Conservation (phyloP, 148 eudicot species). For the Rheum nobile region DNA sequence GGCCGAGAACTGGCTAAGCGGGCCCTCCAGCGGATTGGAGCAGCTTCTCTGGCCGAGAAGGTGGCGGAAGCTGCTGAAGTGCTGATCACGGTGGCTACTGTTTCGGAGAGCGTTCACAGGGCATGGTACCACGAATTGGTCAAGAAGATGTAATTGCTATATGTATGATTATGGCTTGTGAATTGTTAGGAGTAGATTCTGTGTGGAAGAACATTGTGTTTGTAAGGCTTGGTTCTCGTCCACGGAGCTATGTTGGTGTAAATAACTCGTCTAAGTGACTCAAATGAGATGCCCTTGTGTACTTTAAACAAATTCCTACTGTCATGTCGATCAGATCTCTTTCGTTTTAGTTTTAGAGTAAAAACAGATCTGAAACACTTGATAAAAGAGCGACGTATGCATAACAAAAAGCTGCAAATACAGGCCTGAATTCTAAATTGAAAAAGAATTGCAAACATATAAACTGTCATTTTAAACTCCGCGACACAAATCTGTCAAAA, state of each 20-base stretch:
- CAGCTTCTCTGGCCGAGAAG: conserved; percentile 26
- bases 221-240: neutral
- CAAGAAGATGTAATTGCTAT: conserved; percentile 16
- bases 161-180: neutral
- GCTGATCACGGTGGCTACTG: conserved; percentile 32
- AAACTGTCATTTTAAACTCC: no score
- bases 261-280: neutral
- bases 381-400: no score
- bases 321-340: neutral
- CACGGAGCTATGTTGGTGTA: neutral
- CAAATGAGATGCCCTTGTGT: neutral
- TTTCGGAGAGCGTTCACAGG: conserved; percentile 35
- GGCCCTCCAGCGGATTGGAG: conserved; percentile 39
- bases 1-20: conserved; percentile 33
- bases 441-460: no score
- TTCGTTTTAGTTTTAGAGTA: no score
- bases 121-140: conserved; percentile 40
- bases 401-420: no score
- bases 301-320: neutral
- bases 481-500: no score
- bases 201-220: neutral
- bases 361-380: no score
- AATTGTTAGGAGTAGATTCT: neutral
- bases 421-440: no score
- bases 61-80: conserved; percentile 28